Evolutionary conservation across 2,329 filamentous ascomycete species (phyloP).

Genomic region (Pseudopithomyces chartarum): DNA sequence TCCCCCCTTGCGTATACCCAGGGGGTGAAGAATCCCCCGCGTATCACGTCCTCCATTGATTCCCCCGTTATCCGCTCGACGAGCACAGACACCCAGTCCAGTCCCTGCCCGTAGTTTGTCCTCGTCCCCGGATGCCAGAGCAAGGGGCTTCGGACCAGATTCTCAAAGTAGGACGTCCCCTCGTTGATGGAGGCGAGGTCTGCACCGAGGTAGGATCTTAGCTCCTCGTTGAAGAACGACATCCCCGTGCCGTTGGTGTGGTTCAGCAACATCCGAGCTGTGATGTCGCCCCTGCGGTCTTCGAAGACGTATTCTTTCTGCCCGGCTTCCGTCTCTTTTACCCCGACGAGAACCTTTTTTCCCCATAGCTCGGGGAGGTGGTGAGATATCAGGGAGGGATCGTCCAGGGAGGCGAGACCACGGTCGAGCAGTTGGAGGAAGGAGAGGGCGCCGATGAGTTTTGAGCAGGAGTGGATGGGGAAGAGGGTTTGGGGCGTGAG

Average conservation of each 20-base stretch:
- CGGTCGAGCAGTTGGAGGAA: constrained; percentile 31
- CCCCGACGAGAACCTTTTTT: constrained; percentile 24
- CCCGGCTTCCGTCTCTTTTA: constrained; percentile 1
- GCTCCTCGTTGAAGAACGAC: constrained; percentile 48
- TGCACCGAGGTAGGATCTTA: constrained; percentile 28
- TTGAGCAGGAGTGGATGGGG: constrained; percentile 27
- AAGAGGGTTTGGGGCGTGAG: constrained; percentile 17
- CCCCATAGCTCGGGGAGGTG: constrained; percentile 26
- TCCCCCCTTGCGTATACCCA: constrained; percentile 20
- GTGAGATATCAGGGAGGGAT: constrained; percentile 16
- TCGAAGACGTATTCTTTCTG: constrained; percentile 19
- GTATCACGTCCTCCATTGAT: constrained; percentile 35
- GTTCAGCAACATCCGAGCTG: constrained; percentile 49
- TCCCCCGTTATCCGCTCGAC: constrained; percentile 50
- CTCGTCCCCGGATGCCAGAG: constrained; percentile 51
- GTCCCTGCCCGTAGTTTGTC: constrained; percentile 56
- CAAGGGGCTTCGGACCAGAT: constrained; percentile 22
- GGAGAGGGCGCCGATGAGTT: constrained; percentile 29
- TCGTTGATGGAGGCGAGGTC: constrained; percentile 20
- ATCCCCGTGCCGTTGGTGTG: constrained; percentile 56
- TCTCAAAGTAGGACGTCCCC: constrained; percentile 14
- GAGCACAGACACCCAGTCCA: constrained; percentile 56
- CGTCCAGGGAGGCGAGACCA: constrained; percentile 21
- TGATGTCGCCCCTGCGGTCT: constrained; percentile 19
- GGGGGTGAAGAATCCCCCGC: constrained; percentile 25